phyloP scores from a whole-genome alignment of 2,329 filamentous ascomycete genomes.

The Orbilia javanica region DNA sequence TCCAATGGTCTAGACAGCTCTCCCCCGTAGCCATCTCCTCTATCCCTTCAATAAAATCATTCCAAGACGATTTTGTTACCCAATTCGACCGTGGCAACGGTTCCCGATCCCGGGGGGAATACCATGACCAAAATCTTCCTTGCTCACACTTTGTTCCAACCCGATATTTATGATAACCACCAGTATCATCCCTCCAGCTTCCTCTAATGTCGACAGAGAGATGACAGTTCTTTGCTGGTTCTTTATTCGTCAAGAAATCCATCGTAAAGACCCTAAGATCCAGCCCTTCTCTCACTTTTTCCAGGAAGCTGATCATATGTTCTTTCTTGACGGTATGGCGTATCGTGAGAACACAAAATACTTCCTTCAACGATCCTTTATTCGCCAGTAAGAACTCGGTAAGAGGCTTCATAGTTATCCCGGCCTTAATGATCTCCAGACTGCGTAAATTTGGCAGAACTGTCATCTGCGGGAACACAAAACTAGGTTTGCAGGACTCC shows the following conservation, averaged over 20 bases:
- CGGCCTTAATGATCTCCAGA: not conserved
- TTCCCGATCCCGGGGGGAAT: not conserved
- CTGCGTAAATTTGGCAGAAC: conserved; percentile 9
- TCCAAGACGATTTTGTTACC: not conserved
- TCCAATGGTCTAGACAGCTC: not conserved
- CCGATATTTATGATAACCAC: not conserved
- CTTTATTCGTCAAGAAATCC: conserved; percentile 9
- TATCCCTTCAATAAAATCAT: conserved; percentile 8
- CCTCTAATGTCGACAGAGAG: conserved; percentile 14
- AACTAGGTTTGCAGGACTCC: not conserved
- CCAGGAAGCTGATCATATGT: not conserved
- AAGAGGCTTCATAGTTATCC: not conserved
- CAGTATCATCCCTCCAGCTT: not conserved
- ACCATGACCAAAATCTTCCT: not conserved
- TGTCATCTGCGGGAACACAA: not conserved
- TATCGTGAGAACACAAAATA: not conserved
- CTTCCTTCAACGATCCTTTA: not conserved
- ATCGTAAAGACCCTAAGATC: conserved; percentile 6
- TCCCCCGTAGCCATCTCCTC: not conserved
- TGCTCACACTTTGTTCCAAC: conserved; percentile 3
- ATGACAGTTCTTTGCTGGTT: not conserved
- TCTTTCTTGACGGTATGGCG: not conserved
- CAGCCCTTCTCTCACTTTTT: not conserved
- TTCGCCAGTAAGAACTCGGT: conserved; percentile 1
- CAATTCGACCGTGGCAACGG: not conserved